Base-by-base conservation (phyloP, 305 asterid species). In the Rubia peregrina region DNA sequence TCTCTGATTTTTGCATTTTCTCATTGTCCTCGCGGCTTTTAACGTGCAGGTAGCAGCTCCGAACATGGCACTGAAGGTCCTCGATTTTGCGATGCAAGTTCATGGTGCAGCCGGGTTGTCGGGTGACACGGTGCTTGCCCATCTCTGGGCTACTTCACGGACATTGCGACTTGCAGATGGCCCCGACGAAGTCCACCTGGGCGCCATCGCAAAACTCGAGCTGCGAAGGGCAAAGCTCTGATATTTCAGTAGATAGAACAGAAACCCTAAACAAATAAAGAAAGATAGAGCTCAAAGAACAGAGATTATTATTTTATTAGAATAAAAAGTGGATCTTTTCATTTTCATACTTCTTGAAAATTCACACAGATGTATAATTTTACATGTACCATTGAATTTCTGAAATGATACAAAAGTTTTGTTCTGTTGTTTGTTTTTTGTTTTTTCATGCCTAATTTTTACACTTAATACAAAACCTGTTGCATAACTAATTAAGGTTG, bases 101-200 rank as follows among this genome's bases (percentile, higher is more conserved):
- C 97, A 91, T 6, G 99, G 99, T 2, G 99, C 90, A 12, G 98
- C 97, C 14, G 98, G 99, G 65, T 22, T 94, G 75, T 94, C 97
- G 0, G 91, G 92, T 0, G 98, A 94, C 83, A 94, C 96, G 0
- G 89, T 86, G 63, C 88, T 94, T 0, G 77, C 95, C 61, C 97
- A 91, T 79, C 88, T 91, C 6, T 94, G 96, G 96, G 96, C 98
- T 51, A 76, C 95, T 30, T 79, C 98, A 5, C 84, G 99, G 77
- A 91, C 98, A 3, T 73, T 94, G 51, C 82, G 98, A 75, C 85
- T 94, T 38, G 99, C 98, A 2, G 99, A 94, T 80, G 99, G 98
- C 64, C 99, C 98, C 0, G 99, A 91, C 61, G 99, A 94, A 84
- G 99, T 94, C 67, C 98, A 94, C 79, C 78, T 94, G 79, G 98